These are phyloP conservation scores for Thermoascus crustaceus DNA, from an alignment of 2,329 filamentous ascomycete species.

Conservation along the genomic window DNA sequence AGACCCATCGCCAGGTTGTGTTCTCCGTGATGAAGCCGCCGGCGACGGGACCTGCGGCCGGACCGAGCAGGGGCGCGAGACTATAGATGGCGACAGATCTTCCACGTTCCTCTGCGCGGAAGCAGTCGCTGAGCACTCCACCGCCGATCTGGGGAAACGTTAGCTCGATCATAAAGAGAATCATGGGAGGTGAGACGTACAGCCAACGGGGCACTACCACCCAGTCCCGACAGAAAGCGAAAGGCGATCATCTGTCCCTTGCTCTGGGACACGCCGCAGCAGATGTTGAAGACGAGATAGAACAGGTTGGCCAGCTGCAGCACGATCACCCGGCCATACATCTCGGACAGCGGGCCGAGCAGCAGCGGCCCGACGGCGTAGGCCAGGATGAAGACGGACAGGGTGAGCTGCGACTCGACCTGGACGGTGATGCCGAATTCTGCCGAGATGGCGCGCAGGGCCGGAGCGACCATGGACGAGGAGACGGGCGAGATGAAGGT, in stretches of 20 bases:
- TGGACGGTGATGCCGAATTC: constrained; percentile 46
- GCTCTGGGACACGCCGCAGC: constrained; percentile 48
- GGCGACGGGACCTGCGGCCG: constrained; percentile 57
- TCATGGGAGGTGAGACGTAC: constrained; percentile 20
- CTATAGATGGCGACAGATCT: constrained; percentile 56
- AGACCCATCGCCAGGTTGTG: constrained; percentile 66
- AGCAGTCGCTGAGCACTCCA: constrained; percentile 50
- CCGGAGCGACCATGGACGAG: constrained; percentile 52
- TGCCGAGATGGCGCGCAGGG: constrained; percentile 42
- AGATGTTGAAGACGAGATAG: constrained; percentile 52
- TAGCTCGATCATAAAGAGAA: constrained; percentile 2
- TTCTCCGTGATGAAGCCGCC: constrained; percentile 57
- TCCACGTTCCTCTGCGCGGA: constrained; percentile 54
- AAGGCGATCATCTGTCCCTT: constrained; percentile 50
- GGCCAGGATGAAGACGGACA: constrained; percentile 50
- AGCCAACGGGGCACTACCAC: constrained; percentile 49
- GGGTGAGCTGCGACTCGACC: constrained; percentile 39
- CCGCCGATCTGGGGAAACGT: constrained; percentile 33
- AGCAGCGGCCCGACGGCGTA: constrained; percentile 47
- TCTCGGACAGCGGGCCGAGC: constrained; percentile 46
- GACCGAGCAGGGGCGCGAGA: constrained; percentile 56
- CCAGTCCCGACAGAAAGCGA: constrained; percentile 51
- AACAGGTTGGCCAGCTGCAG: constrained; percentile 49
- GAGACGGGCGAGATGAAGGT: constrained; percentile 58
- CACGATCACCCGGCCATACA: constrained; percentile 48